These are phyloP conservation scores for Penicillium sp. DNA, from an alignment of 2,329 filamentous ascomycete species.

Conservation along the genomic window DNA sequence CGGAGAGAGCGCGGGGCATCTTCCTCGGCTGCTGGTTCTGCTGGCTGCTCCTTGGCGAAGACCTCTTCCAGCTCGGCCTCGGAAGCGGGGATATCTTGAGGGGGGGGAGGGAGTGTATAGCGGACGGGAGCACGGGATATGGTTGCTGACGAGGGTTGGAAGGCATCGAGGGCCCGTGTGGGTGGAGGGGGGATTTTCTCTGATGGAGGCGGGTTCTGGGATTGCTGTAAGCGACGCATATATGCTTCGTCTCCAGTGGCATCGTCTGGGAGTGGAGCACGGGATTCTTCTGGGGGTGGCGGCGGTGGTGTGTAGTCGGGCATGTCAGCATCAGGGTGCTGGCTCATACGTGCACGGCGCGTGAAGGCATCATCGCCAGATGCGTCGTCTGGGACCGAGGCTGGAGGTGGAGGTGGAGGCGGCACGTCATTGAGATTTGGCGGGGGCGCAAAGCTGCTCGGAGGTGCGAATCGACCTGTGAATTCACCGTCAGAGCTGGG, in stretches of 20 bases:
- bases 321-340: slow-evolving; percentile 28
- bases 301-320: slow-evolving; percentile 27
- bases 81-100: slow-evolving; percentile 52
- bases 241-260: slow-evolving; percentile 28
- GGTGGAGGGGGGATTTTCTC: slow-evolving; percentile 30
- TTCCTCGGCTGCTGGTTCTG: slow-evolving; percentile 32
- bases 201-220: slow-evolving; percentile 20
- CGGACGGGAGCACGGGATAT: slow-evolving; percentile 77
- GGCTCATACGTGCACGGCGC: slow-evolving; percentile 59
- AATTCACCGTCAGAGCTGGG: not conserved
- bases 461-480: slow-evolving; percentile 51
- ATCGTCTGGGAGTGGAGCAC: slow-evolving; percentile 32
- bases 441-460: slow-evolving; percentile 54
- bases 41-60: slow-evolving; percentile 40
- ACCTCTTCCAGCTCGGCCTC: slow-evolving; percentile 52
- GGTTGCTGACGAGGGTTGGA: slow-evolving; percentile 50
- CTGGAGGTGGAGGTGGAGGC: slow-evolving; percentile 33
- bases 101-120: slow-evolving; percentile 59
- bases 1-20: slow-evolving; percentile 57
- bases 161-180: slow-evolving; percentile 38
- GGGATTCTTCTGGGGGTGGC: slow-evolving; percentile 29
- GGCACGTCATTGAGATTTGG: slow-evolving; percentile 41
- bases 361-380: slow-evolving; percentile 69
- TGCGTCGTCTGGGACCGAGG: slow-evolving; percentile 54
- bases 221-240: slow-evolving; percentile 26